phyloP scores from a whole-genome alignment of 345 rosid genomes.

The Aethionema arabicum region DNA sequence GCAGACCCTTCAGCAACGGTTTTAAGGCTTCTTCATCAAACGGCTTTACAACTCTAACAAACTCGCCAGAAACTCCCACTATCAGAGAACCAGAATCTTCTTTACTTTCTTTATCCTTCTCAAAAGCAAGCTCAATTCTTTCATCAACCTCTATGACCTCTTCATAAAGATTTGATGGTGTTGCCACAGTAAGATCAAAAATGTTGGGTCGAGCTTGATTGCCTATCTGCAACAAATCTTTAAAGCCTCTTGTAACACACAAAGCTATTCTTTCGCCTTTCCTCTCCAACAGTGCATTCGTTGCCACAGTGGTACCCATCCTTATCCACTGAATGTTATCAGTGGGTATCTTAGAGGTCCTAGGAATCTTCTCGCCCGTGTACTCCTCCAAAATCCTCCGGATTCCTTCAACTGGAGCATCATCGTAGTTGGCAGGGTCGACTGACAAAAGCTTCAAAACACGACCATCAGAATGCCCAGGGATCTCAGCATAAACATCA shows the following conservation, averaged over 20 bases:
- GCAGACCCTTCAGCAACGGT: conserved; percentile 55
- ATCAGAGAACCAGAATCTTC: conserved; percentile 36
- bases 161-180: conserved; percentile 84
- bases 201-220: conserved; percentile 91
- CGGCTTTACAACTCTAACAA: conserved; percentile 70
- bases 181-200: conserved; percentile 78
- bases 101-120: conserved; percentile 36
- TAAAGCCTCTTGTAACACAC: conserved; percentile 83
- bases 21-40: conserved; percentile 59
- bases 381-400: conserved; percentile 85
- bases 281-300: conserved; percentile 93
- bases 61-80: conserved; percentile 83
- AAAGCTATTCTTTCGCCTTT: conserved; percentile 91
- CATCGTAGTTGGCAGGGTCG: conserved; percentile 91
- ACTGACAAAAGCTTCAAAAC: conserved; percentile 90
- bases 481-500: conserved; percentile 94
- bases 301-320: conserved; percentile 98
- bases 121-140: conserved; percentile 75
- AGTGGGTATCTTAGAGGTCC: conserved; percentile 73
- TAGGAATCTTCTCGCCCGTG: conserved; percentile 61
- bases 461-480: conserved; percentile 65
- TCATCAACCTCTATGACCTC: conserved; percentile 87
- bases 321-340: conserved; percentile 94
- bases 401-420: conserved; percentile 96
- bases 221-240: conserved; percentile 91